Evolutionary conservation across 129 eudicot genomes (phyloP), one percentile per base, ranked within the genome.

Genomic region (Heracleum sosnowskyi): DNA sequence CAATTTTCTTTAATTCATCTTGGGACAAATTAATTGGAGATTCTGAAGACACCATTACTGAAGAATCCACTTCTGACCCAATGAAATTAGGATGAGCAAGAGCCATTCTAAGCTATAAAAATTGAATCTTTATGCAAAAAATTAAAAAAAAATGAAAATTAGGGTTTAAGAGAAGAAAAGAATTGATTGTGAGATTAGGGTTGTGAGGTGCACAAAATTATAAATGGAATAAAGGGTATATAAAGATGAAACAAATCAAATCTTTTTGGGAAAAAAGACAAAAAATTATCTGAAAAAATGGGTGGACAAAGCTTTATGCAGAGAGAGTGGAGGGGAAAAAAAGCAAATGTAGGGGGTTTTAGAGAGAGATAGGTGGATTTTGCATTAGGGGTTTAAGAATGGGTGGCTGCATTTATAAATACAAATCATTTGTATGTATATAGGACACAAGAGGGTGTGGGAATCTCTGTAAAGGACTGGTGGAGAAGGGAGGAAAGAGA

Each of bases 1-100:
- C 98, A 77, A 89, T 90, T 75, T 89, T 90, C 68, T 93, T 93
- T 75, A 93, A 86, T 63, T 93, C 94, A 77, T 90, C 98, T 79
- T 93, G 98, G 74, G 89, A 79, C 22, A 93, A 77, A 31, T 78
- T 82, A 68, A 74, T 83, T 6, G 85, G 89, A 2, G 92, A 78
- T 3, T 81, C 64, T 10, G 87, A 74, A 9, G 84, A 73, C 7
- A 82, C 74, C 91, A 84, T 83, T 69, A 80, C 73, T 11, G 84
- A 40, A 71, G 78, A 66, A 71, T 85, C 88, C 63, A 47, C 77
- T 18, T 84, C 84, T 4, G 88, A 79, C 9, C 68, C 72, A 12
- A 87, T 26, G 24, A 77, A 87, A 76, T 77, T 85, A 70, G 84
- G 79, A 77, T 78, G 84, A 28, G 90, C 84, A 82, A 84, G 49